phyloP scores from a whole-genome alignment of 345 rosid genomes.

The Populus davidiana region DNA sequence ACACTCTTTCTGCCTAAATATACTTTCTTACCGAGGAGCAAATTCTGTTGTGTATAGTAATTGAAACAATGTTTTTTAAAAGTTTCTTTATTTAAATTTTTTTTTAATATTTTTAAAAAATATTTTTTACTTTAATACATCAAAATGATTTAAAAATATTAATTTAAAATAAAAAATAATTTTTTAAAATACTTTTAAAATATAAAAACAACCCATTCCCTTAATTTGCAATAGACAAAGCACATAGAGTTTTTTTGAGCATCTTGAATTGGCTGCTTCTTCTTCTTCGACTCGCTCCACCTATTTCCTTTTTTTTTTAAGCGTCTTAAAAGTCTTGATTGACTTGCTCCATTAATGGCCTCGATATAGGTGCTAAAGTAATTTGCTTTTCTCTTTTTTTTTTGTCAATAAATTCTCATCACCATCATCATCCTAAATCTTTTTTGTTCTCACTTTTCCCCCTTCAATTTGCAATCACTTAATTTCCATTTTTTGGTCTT shows the following conservation, averaged over 20 bases:
- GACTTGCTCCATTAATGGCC: constrained; percentile 26
- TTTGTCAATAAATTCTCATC: constrained; percentile 18
- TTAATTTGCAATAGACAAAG: background rate
- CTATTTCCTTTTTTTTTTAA: background rate
- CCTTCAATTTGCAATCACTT: background rate
- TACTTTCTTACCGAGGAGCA: background rate
- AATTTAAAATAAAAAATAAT: too few species aligned
- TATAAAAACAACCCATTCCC: too few species aligned
- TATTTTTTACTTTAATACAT: too few species aligned
- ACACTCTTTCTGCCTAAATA: too few species aligned
- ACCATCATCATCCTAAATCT: constrained; percentile 9
- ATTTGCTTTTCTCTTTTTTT: constrained; percentile 26
- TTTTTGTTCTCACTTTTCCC: background rate
- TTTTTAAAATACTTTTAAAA: too few species aligned
- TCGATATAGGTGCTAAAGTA: constrained; percentile 46
- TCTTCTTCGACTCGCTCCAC: too few species aligned
- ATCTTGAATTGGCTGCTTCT: background rate
- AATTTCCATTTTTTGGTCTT: background rate
- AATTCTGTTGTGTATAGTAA: too few species aligned
- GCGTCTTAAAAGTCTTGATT: background rate
- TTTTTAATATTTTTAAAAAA: too few species aligned
- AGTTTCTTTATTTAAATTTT: too few species aligned
- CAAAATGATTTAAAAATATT: too few species aligned
- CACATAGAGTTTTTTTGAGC: background rate
- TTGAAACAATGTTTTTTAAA: too few species aligned